These are phyloP conservation scores for Leptographium flavum DNA, from an alignment of 2,329 filamentous ascomycete species.

Conservation along the genomic window DNA sequence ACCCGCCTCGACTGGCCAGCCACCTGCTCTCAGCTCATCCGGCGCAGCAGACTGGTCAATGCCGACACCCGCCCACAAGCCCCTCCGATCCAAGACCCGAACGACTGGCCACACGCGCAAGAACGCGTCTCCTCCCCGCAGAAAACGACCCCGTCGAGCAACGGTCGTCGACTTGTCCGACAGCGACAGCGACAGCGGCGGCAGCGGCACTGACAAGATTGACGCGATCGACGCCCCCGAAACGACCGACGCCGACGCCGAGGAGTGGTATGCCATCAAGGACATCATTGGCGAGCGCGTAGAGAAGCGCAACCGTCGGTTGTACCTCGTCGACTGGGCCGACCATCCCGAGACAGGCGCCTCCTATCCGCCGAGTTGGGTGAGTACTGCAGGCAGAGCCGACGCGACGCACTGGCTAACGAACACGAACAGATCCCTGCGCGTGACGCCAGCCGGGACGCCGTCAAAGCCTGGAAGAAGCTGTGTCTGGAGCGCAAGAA, in stretches of 20 bases:
- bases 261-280: slow-evolving; percentile 17
- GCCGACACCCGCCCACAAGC: neutral
- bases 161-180: neutral
- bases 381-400: slow-evolving; percentile 13
- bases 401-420: neutral
- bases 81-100: neutral
- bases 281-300: slow-evolving; percentile 23
- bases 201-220: neutral
- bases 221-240: neutral
- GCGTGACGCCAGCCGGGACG: slow-evolving; percentile 15
- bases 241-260: neutral
- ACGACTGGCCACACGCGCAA: neutral
- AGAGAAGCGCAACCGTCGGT: slow-evolving; percentile 14
- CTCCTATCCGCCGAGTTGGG: slow-evolving; percentile 37
- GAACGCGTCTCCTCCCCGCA: neutral
- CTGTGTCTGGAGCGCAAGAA: no score
- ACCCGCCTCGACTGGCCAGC: neutral
- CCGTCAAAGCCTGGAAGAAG: slow-evolving; percentile 16
- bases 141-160: neutral
- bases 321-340: slow-evolving; percentile 44
- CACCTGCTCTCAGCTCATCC: neutral
- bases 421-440: slow-evolving; percentile 8
- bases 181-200: neutral
- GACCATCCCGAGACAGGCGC: slow-evolving; percentile 33
- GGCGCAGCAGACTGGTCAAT: neutral